Conservation (phyloP, 192 early-diverging fungal genomes). For the Entomortierella beljakovae region DNA sequence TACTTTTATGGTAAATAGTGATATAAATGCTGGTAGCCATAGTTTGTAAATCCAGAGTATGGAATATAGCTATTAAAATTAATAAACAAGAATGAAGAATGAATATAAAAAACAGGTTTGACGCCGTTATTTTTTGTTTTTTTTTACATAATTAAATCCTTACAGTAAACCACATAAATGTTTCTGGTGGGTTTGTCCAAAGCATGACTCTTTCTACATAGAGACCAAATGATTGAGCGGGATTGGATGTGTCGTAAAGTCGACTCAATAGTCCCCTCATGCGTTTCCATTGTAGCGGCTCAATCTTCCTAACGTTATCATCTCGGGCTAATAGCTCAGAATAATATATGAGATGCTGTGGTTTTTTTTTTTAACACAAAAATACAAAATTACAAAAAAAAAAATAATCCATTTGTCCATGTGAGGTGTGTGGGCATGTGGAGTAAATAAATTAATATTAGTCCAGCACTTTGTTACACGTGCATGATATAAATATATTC, state of each 20-base stretch:
- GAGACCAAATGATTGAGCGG: conserved; percentile 36
- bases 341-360: conserved; percentile 33
- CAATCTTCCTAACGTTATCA: conserved; percentile 16
- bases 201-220: conserved; percentile 39
- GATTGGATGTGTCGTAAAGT: conserved; percentile 40
- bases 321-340: conserved; percentile 45
- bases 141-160: not conserved
- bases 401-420: not conserved
- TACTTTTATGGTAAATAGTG: conserved; percentile 30
- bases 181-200: conserved; percentile 43
- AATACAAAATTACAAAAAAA: not conserved
- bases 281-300: conserved; percentile 39
- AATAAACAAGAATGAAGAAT: not conserved
- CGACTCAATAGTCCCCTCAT: conserved; percentile 31
- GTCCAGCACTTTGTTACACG: not conserved
- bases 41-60: conserved; percentile 39
- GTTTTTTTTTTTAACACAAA: not conserved
- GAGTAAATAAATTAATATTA: conserved; percentile 1
- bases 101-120: not conserved
- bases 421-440: not conserved
- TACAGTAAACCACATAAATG: conserved; percentile 44
- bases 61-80: conserved; percentile 26
- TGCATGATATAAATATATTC: not conserved
- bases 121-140: not conserved
- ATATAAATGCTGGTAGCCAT: conserved; percentile 41